A percentile compares a stretch with the other conserved stretches of the same genome.
Evolutionary conservation across 345 rosid genomes (phyloP).

Genomic region (Jatropha curcas): DNA sequence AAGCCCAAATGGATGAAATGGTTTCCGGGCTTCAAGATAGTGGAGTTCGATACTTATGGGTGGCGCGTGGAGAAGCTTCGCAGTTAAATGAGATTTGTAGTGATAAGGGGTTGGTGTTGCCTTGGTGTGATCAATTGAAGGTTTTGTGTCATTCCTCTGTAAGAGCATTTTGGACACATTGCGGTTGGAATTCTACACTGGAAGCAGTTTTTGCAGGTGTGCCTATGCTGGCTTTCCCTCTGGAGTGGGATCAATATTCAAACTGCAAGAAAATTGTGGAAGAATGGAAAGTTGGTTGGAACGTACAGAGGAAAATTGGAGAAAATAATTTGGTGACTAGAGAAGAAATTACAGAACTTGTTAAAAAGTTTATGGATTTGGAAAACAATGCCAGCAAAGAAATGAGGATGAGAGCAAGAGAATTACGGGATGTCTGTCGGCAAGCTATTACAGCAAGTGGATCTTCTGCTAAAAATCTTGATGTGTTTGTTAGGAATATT

Average conservation of each 20-base stretch:
- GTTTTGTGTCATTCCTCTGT: slow-evolving; percentile 22
- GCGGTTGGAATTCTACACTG: slow-evolving; percentile 23
- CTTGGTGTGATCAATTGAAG: slow-evolving; percentile 26
- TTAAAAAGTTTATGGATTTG: slow-evolving; percentile 17
- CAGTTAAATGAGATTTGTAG: slow-evolving; percentile 2
- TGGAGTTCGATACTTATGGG: slow-evolving; percentile 19
- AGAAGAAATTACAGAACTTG: slow-evolving; percentile 5
- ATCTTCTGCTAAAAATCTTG: slow-evolving; percentile 1
- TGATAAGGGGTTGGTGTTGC: slow-evolving; percentile 15
- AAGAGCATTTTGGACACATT: slow-evolving; percentile 23
- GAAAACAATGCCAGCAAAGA: slow-evolving; percentile 11
- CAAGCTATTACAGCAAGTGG: slow-evolving; percentile 11
- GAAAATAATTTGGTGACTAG: not conserved
- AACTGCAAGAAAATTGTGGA: slow-evolving; percentile 19
- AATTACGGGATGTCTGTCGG: slow-evolving; percentile 3
- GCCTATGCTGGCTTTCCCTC: slow-evolving; percentile 24
- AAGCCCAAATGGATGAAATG: slow-evolving; percentile 24
- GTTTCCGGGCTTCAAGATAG: slow-evolving; percentile 9
- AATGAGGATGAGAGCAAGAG: slow-evolving; percentile 22
- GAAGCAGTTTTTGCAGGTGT: slow-evolving; percentile 23
- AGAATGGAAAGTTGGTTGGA: slow-evolving; percentile 19
- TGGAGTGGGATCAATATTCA: slow-evolving; percentile 16
- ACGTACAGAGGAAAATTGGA: not conserved
- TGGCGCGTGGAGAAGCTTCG: slow-evolving; percentile 14
- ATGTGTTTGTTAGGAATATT: slow-evolving; percentile 1